Evolutionary conservation across 495 filamentous ascomycete genomes (phyloP), one percentile per base, ranked within the genome.

Genomic region (Hypoxylon rickii): DNA sequence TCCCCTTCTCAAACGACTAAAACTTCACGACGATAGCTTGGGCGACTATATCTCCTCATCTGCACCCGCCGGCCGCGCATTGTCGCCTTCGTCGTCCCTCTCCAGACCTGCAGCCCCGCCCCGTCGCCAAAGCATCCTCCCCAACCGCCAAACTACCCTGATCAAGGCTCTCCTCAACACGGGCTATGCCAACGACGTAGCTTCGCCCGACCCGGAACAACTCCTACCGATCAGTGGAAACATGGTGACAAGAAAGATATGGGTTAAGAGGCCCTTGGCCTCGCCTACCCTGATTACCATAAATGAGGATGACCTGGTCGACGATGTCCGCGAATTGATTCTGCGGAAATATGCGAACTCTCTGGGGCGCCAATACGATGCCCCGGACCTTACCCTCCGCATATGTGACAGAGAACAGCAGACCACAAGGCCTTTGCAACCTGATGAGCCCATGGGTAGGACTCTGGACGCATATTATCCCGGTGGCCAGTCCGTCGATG

Each of bases 331-430:
- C 49, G 95, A 97, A 61, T 83, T 92, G 80, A 92, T 97, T 19
- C 75, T 98, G 59, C 83, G 82, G 58, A 97, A 96, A 74, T 98
- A 97, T 69, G 84, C 83, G 43, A 98, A 98, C 71, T 93, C 92
- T 7, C 75, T 98, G 21, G 95, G 93, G 6, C 85, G 83, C 63
- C 87, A 77, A 18, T 97, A 90, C 63, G 94, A 98, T 74, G 78
- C 94, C 12, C 95, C 94, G 16, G 94, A 98, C 70, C 76, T 97
- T 46, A 81, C 83, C 11, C 83, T 97, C 49, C 87, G 75, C 22
- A 96, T 96, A 66, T 89, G 92, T 69, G 80, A 93, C n/a, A 87
- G 92, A 15, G 94, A 97, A 70, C 77, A 92, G 45, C 85, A 92
- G 51, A 73, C 77, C 19, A 90, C 91, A 63, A 84, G 92, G 20